Conservation (phyloP, 495 filamentous ascomycete genomes). For the Penicillium mononematosum region DNA sequence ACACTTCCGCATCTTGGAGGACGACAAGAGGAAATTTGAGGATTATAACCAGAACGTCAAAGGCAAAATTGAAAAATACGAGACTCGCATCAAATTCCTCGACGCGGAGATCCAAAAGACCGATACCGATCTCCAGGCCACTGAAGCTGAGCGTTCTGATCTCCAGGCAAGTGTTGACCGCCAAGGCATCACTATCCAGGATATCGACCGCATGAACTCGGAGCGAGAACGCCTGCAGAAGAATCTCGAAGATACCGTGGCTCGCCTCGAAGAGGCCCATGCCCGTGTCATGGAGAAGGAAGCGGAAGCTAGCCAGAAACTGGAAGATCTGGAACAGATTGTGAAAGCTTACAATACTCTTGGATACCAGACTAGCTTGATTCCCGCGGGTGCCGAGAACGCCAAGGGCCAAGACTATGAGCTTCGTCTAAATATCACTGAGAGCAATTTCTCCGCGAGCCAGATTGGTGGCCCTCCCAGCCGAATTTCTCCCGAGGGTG, state of each 20-base stretch:
- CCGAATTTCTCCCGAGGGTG: slow-evolving; percentile 49
- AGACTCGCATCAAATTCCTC: slow-evolving; percentile 69
- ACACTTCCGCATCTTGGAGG: slow-evolving; percentile 81
- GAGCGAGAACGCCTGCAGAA: slow-evolving; percentile 90
- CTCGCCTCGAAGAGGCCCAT: slow-evolving; percentile 78
- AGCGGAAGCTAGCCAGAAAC: slow-evolving; percentile 71
- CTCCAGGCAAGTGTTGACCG: slow-evolving; percentile 84
- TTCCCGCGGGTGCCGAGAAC: slow-evolving; percentile 78
- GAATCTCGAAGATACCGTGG: slow-evolving; percentile 69
- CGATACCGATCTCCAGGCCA: slow-evolving; percentile 69
- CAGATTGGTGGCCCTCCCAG: slow-evolving; percentile 60
- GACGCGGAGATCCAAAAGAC: slow-evolving; percentile 78
- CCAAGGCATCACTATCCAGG: slow-evolving; percentile 90
- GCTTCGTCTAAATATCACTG: slow-evolving; percentile 71
- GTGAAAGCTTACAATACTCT: slow-evolving; percentile 89
- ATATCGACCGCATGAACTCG: slow-evolving; percentile 97
- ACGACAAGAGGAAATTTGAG: slow-evolving; percentile 88
- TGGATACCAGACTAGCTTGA: slow-evolving; percentile 88
- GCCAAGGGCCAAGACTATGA: slow-evolving; percentile 84
- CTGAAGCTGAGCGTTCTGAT: slow-evolving; percentile 73
- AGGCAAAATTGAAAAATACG: slow-evolving; percentile 79
- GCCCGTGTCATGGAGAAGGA: slow-evolving; percentile 80
- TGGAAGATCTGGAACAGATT: slow-evolving; percentile 84
- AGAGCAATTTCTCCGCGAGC: slow-evolving; percentile 72
- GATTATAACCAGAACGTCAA: slow-evolving; percentile 80